Conservation (phyloP, 495 filamentous ascomycete species). For the Sporormia fimetaria region DNA sequence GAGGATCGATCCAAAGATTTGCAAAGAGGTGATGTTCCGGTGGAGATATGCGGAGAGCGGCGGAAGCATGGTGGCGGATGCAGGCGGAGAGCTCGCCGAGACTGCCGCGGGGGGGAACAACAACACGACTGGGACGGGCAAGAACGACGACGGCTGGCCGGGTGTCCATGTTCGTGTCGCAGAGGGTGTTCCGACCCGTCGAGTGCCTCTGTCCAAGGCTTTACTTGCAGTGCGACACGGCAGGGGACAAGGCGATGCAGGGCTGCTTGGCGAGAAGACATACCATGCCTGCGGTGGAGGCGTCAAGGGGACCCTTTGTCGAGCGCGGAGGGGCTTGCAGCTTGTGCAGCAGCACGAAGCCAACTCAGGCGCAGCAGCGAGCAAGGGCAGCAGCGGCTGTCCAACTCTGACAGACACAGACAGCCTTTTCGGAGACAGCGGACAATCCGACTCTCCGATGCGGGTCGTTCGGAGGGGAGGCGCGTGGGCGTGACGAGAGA, state of each 20-base stretch:
- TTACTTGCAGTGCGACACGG: constrained; percentile 22
- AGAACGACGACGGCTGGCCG: no score
- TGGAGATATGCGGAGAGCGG: not conserved
- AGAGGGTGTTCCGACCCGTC: not conserved
- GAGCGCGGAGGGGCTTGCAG: no score
- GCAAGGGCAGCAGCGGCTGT: constrained; percentile 7
- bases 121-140: not conserved
- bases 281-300: constrained; percentile 34
- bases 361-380: no score
- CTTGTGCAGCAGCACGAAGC: constrained; percentile 28
- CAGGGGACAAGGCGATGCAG: constrained; percentile 19
- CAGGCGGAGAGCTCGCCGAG: no score
- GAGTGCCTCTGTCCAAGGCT: not conserved
- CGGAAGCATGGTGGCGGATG: no score
- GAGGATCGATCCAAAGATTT: not conserved
- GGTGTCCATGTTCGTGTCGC: no score
- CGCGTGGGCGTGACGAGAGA: constrained; percentile 1
- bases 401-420: no score
- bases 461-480: not conserved
- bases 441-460: not conserved
- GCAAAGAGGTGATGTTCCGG: not conserved
- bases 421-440: no score
- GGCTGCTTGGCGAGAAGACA: constrained; percentile 31
- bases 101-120: constrained; percentile 11
- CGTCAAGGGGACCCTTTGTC: no score